Evolutionary conservation across 495 filamentous ascomycete genomes (phyloP), one percentile per base, ranked within the genome.

Genomic region (Xylaria palmicola): DNA sequence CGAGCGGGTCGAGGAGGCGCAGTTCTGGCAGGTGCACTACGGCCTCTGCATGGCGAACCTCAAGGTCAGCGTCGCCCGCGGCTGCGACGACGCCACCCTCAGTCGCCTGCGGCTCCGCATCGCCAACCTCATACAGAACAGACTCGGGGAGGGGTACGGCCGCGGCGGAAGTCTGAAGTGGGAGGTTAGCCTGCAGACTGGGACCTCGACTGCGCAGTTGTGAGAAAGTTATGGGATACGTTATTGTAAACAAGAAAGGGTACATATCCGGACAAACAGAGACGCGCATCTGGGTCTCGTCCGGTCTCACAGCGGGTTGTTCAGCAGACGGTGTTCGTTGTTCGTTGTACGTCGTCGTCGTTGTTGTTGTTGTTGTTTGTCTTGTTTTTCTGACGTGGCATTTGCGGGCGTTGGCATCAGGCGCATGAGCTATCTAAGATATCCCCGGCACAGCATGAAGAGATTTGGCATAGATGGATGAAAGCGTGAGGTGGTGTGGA

Each of bases 21-120:
- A 89, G 67, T 96, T 98, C 76, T 98, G 94, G 94, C 94, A 98
- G 78, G 95, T 97, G 19, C 94, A 98, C 74, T 96, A 98, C 71
- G 93, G 94, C 2, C 79, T 97, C 39, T 94, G 90, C 68, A 96
- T 97, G 89, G 94, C 94, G 12, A 97, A 93, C 65, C 68, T 98
- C 62, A 96, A 93, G 75, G 68, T 98, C 15, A 80, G 87, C 30
- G 83, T 92, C 0, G 74, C 77, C 43, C 83, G 83, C 13, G 70
- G 74, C 29, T 67, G 44, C 57, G 85, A 86, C 19, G 89, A 90
- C 49, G 83, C 87, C 5, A 81, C 83, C n/a, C 74, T 92, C 43
- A 76, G 75, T 48, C 84, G 86, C 56, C 72, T 97, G 60, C 83
- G 91, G 48, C 87, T 89, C 54, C 85, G 89, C 48, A 80, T 97